phyloP scores from a whole-genome alignment of 805 yeast species.

The Ogataea siamensis region DNA sequence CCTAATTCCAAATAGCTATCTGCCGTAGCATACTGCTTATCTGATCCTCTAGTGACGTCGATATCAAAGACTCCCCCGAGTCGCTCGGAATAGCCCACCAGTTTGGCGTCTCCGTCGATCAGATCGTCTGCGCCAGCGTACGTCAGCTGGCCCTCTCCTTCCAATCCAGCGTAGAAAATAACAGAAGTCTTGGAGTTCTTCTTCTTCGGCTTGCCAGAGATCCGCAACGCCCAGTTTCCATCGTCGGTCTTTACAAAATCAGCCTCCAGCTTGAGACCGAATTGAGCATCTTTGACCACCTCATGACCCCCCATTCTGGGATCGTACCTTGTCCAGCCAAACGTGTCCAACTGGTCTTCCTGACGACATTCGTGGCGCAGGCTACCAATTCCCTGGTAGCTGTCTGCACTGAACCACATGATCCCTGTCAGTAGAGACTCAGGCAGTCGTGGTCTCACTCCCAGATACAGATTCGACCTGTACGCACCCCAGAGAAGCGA shows the following conservation, averaged over 20 bases:
- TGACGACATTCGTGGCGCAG: constrained; percentile 78
- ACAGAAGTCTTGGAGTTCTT: constrained; percentile 57
- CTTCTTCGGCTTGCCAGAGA: constrained; percentile 61
- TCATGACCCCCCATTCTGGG: constrained; percentile 87
- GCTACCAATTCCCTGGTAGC: constrained; percentile 48
- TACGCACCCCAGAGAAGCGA: constrained; percentile 91
- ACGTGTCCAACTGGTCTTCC: constrained; percentile 63
- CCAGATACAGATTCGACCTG: constrained; percentile 81
- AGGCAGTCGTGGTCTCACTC: constrained; percentile 81
- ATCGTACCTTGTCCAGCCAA: constrained; percentile 87
- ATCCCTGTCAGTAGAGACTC: constrained; percentile 72
- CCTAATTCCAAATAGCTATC: constrained; percentile 35
- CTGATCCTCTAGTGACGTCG: constrained; percentile 51
- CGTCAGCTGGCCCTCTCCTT: constrained; percentile 51
- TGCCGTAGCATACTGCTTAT: constrained; percentile 42
- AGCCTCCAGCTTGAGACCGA: constrained; percentile 59
- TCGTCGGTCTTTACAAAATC: constrained; percentile 78
- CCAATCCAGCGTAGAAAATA: constrained; percentile 77
- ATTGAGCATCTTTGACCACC: constrained; percentile 62
- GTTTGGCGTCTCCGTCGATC: constrained; percentile 37
- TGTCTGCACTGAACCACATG: constrained; percentile 80
- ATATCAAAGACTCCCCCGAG: constrained; percentile 63
- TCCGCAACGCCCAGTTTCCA: constrained; percentile 76
- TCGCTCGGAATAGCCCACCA: constrained; percentile 58
- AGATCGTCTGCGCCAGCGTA: constrained; percentile 38